A percentile compares a stretch with the other conserved stretches of the same genome.
Evolutionary conservation across 768 basidiomycete genomes (phyloP).

Genomic region (Rhodosporidiobolus sp.): DNA sequence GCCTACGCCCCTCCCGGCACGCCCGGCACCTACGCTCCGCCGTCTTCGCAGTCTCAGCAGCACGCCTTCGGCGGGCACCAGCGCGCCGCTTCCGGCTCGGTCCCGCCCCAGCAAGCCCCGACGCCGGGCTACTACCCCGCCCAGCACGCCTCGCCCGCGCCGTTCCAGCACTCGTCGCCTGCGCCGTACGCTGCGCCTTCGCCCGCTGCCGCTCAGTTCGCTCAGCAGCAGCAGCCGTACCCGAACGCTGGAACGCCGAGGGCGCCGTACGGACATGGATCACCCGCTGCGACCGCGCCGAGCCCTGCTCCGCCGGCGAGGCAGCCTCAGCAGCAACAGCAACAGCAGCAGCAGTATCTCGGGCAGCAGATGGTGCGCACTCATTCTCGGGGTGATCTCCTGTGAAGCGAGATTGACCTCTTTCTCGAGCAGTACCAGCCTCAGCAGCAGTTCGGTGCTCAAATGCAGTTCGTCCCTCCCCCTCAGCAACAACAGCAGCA

Average conservation of each 20-base stretch:
- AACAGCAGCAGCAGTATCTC: slow-evolving; percentile 4
- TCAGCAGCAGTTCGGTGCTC: no score
- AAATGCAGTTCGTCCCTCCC: no score
- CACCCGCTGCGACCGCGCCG: neutral
- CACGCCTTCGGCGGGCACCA: neutral
- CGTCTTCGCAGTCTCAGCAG: no score
- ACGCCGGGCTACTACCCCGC: neutral
- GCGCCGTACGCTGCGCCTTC: slow-evolving; percentile 3
- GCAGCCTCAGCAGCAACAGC: neutral
- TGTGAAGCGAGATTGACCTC: no score
- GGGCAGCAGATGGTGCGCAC: neutral
- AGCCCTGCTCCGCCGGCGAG: neutral
- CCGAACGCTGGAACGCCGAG: neutral
- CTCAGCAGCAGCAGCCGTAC: neutral
- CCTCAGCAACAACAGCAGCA: neutral
- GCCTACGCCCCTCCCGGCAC: neutral
- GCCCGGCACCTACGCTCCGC: neutral
- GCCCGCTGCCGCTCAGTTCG: neutral
- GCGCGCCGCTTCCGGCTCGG: neutral
- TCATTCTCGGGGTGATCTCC: no score
- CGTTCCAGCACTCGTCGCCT: neutral
- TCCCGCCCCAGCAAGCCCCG: neutral
- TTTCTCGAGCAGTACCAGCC: neutral
- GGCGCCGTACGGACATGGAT: neutral
- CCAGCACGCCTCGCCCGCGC: neutral